A percentile compares a stretch with the other conserved stretches of the same genome.
Evolutionary conservation across 225 moss, liverwort and hornwort species (phyloP).

Genomic region (Pleurozium schreberi): DNA sequence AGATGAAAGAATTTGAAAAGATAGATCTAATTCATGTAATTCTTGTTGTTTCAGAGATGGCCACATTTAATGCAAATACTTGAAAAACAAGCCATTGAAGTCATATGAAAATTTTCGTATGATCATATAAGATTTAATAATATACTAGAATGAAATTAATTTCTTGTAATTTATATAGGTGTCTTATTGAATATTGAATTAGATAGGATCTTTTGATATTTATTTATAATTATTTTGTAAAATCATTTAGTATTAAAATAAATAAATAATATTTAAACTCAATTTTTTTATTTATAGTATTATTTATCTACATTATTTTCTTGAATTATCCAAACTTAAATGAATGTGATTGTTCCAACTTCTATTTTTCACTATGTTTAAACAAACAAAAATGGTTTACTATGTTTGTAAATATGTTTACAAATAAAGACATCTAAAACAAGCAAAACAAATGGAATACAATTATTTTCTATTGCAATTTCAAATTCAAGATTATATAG

Average conservation of each 20-base stretch:
- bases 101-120: rapidly evolving
- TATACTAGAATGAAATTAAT: neutral
- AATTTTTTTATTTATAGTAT: neutral
- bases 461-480: no score
- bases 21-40: neutral
- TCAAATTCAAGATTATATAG: neutral
- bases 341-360: no score
- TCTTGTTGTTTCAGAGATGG: rapidly evolving
- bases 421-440: neutral
- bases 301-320: neutral
- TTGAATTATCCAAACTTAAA: no score
- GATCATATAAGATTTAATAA: no score
- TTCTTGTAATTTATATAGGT: neutral
- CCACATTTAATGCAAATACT: neutral
- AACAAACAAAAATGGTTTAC: neutral
- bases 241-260: neutral
- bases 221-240: neutral
- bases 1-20: neutral
- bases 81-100: neutral
- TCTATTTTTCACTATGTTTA: neutral
- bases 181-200: no score
- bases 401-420: neutral
- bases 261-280: neutral
- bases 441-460: rapidly evolving
- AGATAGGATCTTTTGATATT: neutral